These are phyloP conservation scores for Heterobasidion occidentale DNA, from an alignment of 1,284 basidiomycete species.

Conservation along the genomic window DNA sequence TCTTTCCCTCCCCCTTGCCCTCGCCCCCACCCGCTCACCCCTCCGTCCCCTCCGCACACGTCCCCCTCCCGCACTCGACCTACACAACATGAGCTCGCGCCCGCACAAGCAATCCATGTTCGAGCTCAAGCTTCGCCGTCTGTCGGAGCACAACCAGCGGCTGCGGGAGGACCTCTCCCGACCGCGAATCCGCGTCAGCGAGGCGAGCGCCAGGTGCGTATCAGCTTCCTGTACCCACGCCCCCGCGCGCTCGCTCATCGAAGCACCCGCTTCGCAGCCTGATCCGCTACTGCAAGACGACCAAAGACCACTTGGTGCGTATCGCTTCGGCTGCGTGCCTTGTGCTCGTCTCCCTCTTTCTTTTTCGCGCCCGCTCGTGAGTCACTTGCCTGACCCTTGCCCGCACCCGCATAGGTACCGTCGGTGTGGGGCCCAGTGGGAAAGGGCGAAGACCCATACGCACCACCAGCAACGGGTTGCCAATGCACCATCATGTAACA, in stretches of 20 bases:
- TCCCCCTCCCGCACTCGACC: background rate
- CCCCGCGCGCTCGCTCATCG: slow-evolving; percentile 3
- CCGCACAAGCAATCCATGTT: slow-evolving; percentile 83
- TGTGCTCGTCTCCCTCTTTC: background rate
- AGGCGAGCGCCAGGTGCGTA: slow-evolving; percentile 82
- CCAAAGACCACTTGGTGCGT: slow-evolving; percentile 80
- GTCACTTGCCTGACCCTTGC: background rate
- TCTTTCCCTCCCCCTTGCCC: background rate
- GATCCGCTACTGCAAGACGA: slow-evolving; percentile 87
- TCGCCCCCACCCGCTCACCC: background rate
- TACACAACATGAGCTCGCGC: slow-evolving; percentile 42
- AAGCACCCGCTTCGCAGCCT: slow-evolving; percentile 41
- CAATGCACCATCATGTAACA: slow-evolving; percentile 4
- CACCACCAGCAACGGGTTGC: slow-evolving; percentile 33
- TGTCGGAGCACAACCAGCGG: slow-evolving; percentile 91
- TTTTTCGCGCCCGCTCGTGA: background rate
- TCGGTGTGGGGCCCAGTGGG: slow-evolving; percentile 90
- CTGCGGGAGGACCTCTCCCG: slow-evolving; percentile 85
- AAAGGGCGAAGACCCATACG: slow-evolving; percentile 84
- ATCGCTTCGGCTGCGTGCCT: slow-evolving; percentile 3
- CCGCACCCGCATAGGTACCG: slow-evolving; percentile 49
- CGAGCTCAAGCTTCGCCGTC: slow-evolving; percentile 89
- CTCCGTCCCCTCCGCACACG: background rate
- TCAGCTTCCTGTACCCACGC: slow-evolving; percentile 2
- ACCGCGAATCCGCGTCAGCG: slow-evolving; percentile 83